phyloP scores from a whole-genome alignment of 129 eudicot species.

The Deinandra increscens region DNA sequence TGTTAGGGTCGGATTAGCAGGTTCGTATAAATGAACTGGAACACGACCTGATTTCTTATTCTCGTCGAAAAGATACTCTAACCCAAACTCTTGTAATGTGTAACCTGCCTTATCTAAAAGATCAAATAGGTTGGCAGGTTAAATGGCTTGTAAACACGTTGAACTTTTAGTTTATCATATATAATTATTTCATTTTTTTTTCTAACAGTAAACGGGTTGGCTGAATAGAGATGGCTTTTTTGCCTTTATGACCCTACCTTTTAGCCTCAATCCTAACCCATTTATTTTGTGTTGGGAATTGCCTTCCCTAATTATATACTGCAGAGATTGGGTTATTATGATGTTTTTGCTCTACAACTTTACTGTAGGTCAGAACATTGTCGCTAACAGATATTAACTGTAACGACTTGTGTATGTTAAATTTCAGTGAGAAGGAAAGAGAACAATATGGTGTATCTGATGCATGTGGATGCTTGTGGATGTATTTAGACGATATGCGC shows the following conservation, averaged over 20 bases:
- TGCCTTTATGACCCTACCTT: background rate
- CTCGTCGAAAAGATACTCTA: background rate
- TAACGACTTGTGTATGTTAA: constrained; percentile 6
- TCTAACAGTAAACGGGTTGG: background rate
- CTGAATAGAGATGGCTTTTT: background rate
- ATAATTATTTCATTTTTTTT: background rate
- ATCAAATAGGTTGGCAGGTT: background rate
- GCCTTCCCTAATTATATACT: background rate
- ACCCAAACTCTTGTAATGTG: background rate
- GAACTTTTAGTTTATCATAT: background rate
- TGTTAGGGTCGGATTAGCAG: background rate
- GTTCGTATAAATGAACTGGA: background rate
- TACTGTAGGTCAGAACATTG: background rate
- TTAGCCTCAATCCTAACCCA: background rate
- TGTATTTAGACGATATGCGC: constrained; percentile 73
- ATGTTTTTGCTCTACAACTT: constrained; percentile 8
- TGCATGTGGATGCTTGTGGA: constrained; percentile 88
- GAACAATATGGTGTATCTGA: constrained; percentile 70
- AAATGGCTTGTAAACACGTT: background rate
- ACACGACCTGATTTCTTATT: background rate
- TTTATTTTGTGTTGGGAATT: background rate
- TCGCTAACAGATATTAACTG: background rate
- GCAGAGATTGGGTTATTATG: background rate
- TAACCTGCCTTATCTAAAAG: background rate
- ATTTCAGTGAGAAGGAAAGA: constrained; percentile 90